These are phyloP conservation scores for Tuctoria greenei DNA, from an alignment of 176 grass and related monocot genomes.

Conservation along the genomic window DNA sequence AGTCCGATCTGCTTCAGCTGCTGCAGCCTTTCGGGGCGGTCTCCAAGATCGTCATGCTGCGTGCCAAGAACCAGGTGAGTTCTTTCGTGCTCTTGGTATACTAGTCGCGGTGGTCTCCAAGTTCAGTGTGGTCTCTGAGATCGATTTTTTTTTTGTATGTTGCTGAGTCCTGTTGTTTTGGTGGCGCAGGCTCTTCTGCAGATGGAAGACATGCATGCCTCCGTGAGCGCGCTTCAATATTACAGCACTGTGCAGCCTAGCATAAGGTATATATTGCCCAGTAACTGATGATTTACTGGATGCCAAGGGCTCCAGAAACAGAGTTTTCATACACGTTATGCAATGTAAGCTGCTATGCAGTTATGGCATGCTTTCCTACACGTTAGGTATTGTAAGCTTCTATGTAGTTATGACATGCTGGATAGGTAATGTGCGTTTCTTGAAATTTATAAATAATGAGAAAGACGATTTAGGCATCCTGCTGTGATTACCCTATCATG, in stretches of 20 bases:
- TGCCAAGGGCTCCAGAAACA: background rate
- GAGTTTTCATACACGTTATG: background rate
- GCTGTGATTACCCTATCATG: background rate
- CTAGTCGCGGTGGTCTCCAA: background rate
- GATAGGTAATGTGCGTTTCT: background rate
- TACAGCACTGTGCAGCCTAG: slow-evolving; percentile 80
- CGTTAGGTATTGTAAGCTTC: slow-evolving; percentile 1
- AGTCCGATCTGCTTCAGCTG: slow-evolving; percentile 91
- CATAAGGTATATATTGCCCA: slow-evolving; percentile 50
- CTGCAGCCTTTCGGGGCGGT: slow-evolving; percentile 78
- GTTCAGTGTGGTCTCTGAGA: background rate
- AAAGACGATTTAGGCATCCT: background rate
- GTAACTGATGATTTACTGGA: slow-evolving; percentile 8
- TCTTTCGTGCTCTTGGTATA: background rate
- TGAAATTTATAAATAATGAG: background rate
- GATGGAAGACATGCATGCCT: slow-evolving; percentile 80
- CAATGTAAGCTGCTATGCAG: slow-evolving; percentile 10
- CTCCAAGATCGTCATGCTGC: slow-evolving; percentile 83
- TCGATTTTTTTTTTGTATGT: background rate
- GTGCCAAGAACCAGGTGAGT: slow-evolving; percentile 86
- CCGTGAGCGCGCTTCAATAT: slow-evolving; percentile 75
- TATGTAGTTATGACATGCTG: background rate
- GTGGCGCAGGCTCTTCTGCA: slow-evolving; percentile 71
- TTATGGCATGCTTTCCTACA: background rate
- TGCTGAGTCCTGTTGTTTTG: slow-evolving; percentile 13